Evolutionary conservation across 2,329 filamentous ascomycete species (phyloP).

Genomic region (Gremmenia infestans): DNA sequence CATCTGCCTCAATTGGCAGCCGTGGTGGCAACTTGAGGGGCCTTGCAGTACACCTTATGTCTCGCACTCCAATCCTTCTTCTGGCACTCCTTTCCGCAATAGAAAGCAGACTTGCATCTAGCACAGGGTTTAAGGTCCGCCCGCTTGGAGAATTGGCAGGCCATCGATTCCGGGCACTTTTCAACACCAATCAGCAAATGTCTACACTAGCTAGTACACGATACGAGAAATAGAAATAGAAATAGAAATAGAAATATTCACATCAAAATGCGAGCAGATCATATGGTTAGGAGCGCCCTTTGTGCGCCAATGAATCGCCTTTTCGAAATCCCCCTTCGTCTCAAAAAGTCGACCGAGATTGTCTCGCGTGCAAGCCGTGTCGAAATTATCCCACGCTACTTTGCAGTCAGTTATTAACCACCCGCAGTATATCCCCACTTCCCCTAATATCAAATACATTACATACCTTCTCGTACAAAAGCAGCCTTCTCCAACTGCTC

Average conservation of each 20-base stretch:
- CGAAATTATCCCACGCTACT: background rate
- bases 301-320: background rate
- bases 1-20: background rate
- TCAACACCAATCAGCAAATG: background rate
- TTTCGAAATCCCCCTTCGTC: background rate
- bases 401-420: background rate
- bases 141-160: background rate
- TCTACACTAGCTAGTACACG: too few relatives aligned
- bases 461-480: background rate
- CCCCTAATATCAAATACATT: background rate
- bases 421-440: background rate
- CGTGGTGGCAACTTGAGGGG: background rate
- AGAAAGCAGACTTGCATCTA: background rate
- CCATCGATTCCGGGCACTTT: background rate
- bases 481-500: background rate
- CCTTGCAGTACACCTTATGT: conserved; percentile 5
- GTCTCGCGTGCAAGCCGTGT: background rate
- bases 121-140: background rate
- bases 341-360: background rate
- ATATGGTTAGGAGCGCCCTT: background rate
- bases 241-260: background rate
- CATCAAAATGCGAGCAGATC: background rate
- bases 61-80: background rate
- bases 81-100: background rate
- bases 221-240: too few relatives aligned